Percentiles rank a stretch among this genome's conserved stretches.
Conservation (phyloP, 495 filamentous ascomycete genomes). For the Thozetella sp. region DNA sequence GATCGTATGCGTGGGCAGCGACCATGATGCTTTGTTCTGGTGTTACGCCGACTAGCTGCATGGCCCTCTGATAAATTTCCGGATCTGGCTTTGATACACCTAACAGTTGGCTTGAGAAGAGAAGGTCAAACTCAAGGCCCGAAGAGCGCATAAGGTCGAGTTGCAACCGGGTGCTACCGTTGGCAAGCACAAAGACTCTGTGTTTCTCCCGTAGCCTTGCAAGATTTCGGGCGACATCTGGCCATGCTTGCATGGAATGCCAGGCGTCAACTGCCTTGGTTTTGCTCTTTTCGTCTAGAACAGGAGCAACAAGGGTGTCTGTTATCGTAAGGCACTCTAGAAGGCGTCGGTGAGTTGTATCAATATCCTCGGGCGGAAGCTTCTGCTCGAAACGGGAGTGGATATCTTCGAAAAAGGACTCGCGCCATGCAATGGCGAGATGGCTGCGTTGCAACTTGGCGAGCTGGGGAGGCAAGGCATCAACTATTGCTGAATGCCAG, state of each 20-base stretch:
- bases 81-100: conserved; percentile 43
- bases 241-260: neutral
- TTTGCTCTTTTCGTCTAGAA: no score
- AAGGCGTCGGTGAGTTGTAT: conserved; percentile 34
- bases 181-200: conserved; percentile 50
- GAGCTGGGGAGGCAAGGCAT: conserved; percentile 20
- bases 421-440: conserved; percentile 48
- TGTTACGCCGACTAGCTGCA: conserved; percentile 36
- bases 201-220: conserved; percentile 27
- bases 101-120: conserved; percentile 50
- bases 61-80: conserved; percentile 44
- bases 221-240: conserved; percentile 22
- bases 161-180: conserved; percentile 54
- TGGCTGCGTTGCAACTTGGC: conserved; percentile 22
- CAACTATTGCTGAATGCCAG: conserved; percentile 34
- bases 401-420: conserved; percentile 44
- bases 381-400: conserved; percentile 31
- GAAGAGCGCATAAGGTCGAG: conserved; percentile 51
- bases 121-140: conserved; percentile 45
- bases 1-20: conserved; percentile 56
- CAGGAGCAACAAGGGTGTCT: neutral
- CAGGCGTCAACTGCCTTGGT: neutral
- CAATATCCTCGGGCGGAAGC: conserved; percentile 44
- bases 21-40: conserved; percentile 49
- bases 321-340: neutral